phyloP scores from a whole-genome alignment of 106 monocot genomes.

The Chionographis japonica region DNA sequence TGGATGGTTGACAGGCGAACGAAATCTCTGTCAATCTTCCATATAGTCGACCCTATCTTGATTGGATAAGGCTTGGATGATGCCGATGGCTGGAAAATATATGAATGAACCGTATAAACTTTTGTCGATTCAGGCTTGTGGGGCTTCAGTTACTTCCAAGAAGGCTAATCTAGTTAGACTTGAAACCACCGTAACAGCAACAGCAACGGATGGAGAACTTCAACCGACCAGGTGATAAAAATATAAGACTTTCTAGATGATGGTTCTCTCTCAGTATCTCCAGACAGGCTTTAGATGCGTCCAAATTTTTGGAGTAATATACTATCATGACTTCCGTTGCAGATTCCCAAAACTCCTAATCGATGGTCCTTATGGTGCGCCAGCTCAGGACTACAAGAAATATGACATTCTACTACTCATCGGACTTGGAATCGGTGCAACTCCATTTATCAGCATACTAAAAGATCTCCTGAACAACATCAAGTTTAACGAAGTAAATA shows the following conservation, averaged over 20 bases:
- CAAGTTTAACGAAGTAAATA: conserved; percentile 43
- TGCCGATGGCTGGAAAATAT: background rate
- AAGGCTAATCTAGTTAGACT: conserved; percentile 71
- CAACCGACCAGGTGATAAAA: conserved; percentile 48
- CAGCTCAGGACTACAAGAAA: conserved; percentile 96
- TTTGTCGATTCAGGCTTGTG: conserved; percentile 47
- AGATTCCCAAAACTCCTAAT: conserved; percentile 83
- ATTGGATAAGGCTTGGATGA: background rate
- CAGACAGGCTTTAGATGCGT: background rate
- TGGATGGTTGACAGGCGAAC: too few species aligned
- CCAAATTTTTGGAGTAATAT: background rate
- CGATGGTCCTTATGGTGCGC: conserved; percentile 95
- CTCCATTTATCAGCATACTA: conserved; percentile 96
- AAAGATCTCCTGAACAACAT: conserved; percentile 85
- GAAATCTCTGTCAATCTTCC: too few species aligned
- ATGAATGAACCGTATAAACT: background rate
- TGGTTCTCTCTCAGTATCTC: too few species aligned
- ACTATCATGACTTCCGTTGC: conserved; percentile 5
- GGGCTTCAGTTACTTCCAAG: conserved; percentile 49
- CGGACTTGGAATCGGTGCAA: conserved; percentile 94
- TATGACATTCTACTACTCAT: conserved; percentile 89
- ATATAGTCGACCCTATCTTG: too few species aligned
- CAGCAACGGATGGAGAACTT: conserved; percentile 30
- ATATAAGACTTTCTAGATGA: background rate
- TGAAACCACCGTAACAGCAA: conserved; percentile 77